Base-by-base conservation (phyloP, 139 green algal genomes). In the Chlorella vulgaris region DNA sequence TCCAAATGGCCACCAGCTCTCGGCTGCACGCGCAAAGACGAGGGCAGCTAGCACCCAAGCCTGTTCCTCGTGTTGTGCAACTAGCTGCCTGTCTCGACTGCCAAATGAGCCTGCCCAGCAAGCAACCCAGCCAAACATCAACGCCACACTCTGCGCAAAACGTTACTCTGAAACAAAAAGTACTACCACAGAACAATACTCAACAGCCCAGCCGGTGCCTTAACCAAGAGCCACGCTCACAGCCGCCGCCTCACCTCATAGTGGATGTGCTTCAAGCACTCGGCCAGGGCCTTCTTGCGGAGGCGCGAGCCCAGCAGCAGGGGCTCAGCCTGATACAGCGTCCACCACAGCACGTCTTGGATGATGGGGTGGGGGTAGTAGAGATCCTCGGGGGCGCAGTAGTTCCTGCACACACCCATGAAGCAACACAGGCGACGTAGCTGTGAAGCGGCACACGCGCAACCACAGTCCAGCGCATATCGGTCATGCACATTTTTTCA, bases 351-450 rank as follows among this genome's bases (percentile, higher is more conserved):
- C 36, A 94, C 76, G 82, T 99, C 94, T 87, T 97, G 94, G 19
- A 99, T 83, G 42, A 91, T 50, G 3, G 96, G 95, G 87, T 99
- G 97, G 0, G 97, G 96, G 90, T 99, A 99, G 94, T 98, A 99
- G 38, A 99, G 90, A 87, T 99, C 97, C 81, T 98, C 95, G 55
- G 93, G 91, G 18, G 92, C 92, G 55, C 89, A 92, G 81, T 90
- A 81, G 83, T 96, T 99, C 55, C 97, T 84, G 78, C n/a, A 69
- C 22, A 43, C 38, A 26, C 2, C 33, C 22, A 1, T 38, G 22
- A 69, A 2, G 21, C 7, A 78, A 51, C 4, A 10, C 18, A 29
- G 7, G 8, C 29, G 33, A n/a, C 43, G n/a, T n/a, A n/a, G n/a
- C n/a, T n/a, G n/a, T n/a, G n/a, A n/a, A n/a, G n/a, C n/a, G n/a